Percentiles rank a stretch among this genome's conserved stretches.
phyloP scores from a whole-genome alignment of 345 rosid genomes.

The Brassica carinata region DNA sequence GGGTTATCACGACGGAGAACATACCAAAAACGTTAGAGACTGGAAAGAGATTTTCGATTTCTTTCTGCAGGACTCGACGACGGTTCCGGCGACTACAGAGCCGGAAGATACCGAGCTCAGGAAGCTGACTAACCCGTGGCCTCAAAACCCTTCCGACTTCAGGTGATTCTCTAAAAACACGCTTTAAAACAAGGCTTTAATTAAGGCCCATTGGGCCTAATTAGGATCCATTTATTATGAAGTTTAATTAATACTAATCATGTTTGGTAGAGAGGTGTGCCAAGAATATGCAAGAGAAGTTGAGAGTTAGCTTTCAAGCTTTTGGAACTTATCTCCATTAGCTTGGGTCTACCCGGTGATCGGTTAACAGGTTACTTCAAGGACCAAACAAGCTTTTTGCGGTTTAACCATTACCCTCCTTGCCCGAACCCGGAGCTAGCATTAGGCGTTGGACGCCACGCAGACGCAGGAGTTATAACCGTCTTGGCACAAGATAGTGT shows the following conservation, averaged over 20 bases:
- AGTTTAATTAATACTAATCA: neutral
- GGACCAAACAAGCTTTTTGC: conserved; percentile 61
- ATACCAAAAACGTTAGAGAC: neutral
- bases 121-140: neutral
- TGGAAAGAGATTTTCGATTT: neutral
- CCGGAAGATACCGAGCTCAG: neutral
- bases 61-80: neutral
- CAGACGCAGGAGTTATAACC: conserved; percentile 75
- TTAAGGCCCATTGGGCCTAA: conserved; percentile 33
- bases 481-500: conserved; percentile 77
- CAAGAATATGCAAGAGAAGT: conserved; percentile 66
- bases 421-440: conserved; percentile 84
- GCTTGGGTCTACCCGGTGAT: conserved; percentile 64
- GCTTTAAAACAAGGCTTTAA: neutral
- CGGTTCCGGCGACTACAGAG: neutral
- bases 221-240: neutral
- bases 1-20: neutral
- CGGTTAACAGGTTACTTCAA: conserved; percentile 56
- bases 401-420: conserved; percentile 79
- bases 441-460: conserved; percentile 84
- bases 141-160: neutral
- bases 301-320: conserved; percentile 62
- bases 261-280: conserved; percentile 55
- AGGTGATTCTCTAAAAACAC: neutral
- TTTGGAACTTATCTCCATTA: conserved; percentile 63